Conservation (phyloP, 1,139 yeast genomes). For the Williopsis jadinii region DNA sequence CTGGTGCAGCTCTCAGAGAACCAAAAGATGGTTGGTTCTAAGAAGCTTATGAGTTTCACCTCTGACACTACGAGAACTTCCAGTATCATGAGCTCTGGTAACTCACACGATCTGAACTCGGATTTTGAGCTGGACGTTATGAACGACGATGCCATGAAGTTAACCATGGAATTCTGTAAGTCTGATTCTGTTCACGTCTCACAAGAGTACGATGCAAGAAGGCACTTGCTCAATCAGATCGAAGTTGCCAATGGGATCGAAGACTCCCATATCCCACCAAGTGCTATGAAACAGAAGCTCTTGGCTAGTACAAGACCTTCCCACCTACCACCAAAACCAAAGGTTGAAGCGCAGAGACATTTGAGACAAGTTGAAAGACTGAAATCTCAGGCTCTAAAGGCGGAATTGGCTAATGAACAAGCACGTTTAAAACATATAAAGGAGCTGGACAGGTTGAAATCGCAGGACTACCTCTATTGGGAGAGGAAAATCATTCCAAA, state of each 20-base stretch:
- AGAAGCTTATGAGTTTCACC: slow-evolving; percentile 20
- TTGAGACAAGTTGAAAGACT: slow-evolving; percentile 46
- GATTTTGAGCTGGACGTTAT: slow-evolving; percentile 14
- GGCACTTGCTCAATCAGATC: slow-evolving; percentile 24
- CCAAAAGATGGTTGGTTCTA: slow-evolving; percentile 10
- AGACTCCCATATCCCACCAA: slow-evolving; percentile 14
- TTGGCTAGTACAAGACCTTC: slow-evolving; percentile 52
- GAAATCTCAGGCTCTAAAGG: slow-evolving; percentile 38
- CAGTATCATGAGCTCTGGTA: slow-evolving; percentile 29
- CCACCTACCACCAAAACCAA: slow-evolving; percentile 61
- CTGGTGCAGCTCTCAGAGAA: slow-evolving; percentile 16
- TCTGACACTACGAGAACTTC: slow-evolving; percentile 39
- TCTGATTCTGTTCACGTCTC: slow-evolving; percentile 31
- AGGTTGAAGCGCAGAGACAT: slow-evolving; percentile 48
- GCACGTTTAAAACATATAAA: slow-evolving; percentile 26
- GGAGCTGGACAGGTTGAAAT: slow-evolving; percentile 25
- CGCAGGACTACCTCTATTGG: slow-evolving; percentile 41
- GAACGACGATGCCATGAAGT: slow-evolving; percentile 46
- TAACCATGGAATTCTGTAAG: slow-evolving; percentile 28
- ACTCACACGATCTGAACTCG: slow-evolving; percentile 7
- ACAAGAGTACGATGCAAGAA: slow-evolving; percentile 35
- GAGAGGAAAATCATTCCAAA: slow-evolving; percentile 32
- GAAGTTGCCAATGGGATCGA: slow-evolving; percentile 16
- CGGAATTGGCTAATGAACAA: slow-evolving; percentile 32
- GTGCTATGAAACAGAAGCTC: slow-evolving; percentile 26